phyloP scores from a whole-genome alignment of 2,329 filamentous ascomycete genomes.

The Cytospora mali region DNA sequence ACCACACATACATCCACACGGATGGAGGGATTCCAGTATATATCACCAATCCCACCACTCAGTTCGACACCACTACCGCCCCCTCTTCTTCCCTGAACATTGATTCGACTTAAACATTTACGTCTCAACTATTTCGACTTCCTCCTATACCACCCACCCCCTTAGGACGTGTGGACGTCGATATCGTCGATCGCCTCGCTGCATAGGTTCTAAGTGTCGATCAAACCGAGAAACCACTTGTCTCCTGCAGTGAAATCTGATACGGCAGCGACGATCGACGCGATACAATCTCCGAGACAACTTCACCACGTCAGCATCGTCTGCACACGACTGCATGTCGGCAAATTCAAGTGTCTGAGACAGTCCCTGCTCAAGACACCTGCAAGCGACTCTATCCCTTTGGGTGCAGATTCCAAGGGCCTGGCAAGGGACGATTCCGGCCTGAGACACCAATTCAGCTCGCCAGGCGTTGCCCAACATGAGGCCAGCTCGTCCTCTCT shows the following conservation, averaged over 20 bases:
- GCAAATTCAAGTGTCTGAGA: constrained; percentile 18
- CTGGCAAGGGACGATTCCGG: not conserved
- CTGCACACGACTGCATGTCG: no score
- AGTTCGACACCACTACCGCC: no score
- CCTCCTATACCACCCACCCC: no score
- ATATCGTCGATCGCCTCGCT: no score
- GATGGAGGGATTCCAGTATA: no score
- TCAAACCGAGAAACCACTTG: constrained; percentile 14
- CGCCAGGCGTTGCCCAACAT: constrained; percentile 12
- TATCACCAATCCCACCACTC: no score
- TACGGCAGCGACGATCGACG: not conserved
- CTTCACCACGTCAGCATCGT: constrained; percentile 13
- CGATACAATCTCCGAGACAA: constrained; percentile 15
- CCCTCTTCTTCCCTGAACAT: no score
- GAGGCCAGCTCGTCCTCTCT: constrained; percentile 22
- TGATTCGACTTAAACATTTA: no score
- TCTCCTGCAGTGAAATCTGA: not conserved
- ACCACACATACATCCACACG: no score
- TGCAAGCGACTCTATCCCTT: not conserved
- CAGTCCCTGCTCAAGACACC: not conserved
- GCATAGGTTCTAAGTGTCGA: constrained; percentile 13
- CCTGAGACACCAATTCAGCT: not conserved
- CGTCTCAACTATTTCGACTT: no score
- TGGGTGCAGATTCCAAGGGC: not conserved
- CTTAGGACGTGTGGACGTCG: no score